Conservation (phyloP, 257 asterid genomes). For the Fraxinus anomala region DNA sequence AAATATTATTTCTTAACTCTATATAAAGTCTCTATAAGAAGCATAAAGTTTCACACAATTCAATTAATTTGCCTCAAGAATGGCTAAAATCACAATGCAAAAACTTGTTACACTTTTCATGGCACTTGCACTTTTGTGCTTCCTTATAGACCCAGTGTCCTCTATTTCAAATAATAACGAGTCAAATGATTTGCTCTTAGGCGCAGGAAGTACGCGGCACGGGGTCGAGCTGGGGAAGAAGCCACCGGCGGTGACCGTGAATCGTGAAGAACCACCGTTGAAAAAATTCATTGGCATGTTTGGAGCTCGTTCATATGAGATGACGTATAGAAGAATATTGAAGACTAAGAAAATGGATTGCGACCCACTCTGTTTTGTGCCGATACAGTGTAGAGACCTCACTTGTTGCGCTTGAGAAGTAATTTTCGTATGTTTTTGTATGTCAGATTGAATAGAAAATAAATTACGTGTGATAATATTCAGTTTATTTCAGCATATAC, state of each 20-base stretch:
- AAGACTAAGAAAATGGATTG: not conserved
- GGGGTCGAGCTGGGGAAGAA: not conserved
- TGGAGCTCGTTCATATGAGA: not conserved
- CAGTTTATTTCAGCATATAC: too few relatives aligned
- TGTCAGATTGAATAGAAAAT: too few relatives aligned
- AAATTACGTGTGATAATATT: too few relatives aligned
- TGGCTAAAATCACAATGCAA: not conserved
- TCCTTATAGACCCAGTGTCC: not conserved
- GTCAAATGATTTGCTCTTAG: not conserved
- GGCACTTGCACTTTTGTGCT: not conserved
- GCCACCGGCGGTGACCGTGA: not conserved
- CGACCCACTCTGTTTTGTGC: not conserved
- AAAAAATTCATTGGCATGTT: not conserved
- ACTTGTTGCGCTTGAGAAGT: not conserved
- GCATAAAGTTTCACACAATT: not conserved
- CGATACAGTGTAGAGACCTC: not conserved
- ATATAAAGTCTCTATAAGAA: not conserved
- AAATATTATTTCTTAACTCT: not conserved
- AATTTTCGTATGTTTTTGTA: not conserved
- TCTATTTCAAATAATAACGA: not conserved
- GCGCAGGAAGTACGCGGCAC: not conserved
- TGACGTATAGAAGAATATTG: not conserved
- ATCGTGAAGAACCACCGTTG: not conserved
- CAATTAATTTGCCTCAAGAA: not conserved
- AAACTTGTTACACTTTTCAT: not conserved